Evolutionary conservation across 768 basidiomycete species (phyloP).

Genomic region (Hypsizygus marmoreus): DNA sequence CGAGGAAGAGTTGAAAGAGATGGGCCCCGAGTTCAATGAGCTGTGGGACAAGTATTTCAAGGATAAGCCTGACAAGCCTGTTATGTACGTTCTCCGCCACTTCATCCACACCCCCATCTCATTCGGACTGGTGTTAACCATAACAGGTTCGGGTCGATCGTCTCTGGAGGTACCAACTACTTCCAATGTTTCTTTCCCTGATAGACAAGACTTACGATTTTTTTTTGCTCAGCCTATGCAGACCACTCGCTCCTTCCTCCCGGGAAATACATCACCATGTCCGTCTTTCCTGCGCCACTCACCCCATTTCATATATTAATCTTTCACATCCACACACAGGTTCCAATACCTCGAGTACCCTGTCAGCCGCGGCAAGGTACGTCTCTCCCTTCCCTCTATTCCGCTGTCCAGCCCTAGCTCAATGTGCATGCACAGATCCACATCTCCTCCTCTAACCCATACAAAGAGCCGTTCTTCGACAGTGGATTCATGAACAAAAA

Average conservation of each 20-base stretch:
- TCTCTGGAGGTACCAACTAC: constrained; percentile 61
- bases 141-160: constrained; percentile 62
- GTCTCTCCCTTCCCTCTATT: neutral
- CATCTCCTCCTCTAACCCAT: constrained; percentile 60
- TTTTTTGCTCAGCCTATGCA: constrained; percentile 50
- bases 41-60: constrained; percentile 75
- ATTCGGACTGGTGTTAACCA: neutral
- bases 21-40: constrained; percentile 76
- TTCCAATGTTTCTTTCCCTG: too few relatives aligned
- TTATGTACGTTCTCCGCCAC: constrained; percentile 46
- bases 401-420: neutral
- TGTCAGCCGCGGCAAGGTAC: constrained; percentile 70
- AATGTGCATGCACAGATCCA: constrained; percentile 47
- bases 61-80: constrained; percentile 79
- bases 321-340: too few relatives aligned
- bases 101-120: neutral
- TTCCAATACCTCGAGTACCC: constrained; percentile 81
- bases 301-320: too few relatives aligned
- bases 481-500: constrained; percentile 81
- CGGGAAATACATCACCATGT: constrained; percentile 71
- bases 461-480: constrained; percentile 65
- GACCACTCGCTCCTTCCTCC: constrained; percentile 72
- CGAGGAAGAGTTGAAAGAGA: constrained; percentile 69
- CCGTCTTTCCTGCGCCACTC: neutral
- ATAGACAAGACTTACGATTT: neutral